Conservation (phyloP, 1,139 yeast genomes). For the Yarrowia galli region DNA sequence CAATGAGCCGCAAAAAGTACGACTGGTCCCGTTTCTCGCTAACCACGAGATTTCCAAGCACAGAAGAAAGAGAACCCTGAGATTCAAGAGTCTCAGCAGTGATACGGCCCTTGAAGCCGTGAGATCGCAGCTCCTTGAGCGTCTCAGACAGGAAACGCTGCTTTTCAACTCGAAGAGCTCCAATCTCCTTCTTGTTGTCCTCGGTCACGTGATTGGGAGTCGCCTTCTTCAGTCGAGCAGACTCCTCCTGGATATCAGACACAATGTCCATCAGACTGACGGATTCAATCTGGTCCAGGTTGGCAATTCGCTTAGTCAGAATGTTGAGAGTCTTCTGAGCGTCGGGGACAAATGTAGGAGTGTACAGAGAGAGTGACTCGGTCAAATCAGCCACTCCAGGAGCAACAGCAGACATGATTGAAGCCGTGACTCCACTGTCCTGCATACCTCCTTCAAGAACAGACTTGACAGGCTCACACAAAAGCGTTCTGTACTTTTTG, state of each 20-base stretch:
- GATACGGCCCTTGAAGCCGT: constrained; percentile 75
- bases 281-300: constrained; percentile 44
- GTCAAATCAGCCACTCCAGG: constrained; percentile 42
- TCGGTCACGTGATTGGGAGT: constrained; percentile 78
- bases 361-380: constrained; percentile 19
- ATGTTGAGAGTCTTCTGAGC: constrained; percentile 52
- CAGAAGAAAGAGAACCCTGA: constrained; percentile 5
- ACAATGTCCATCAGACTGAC: constrained; percentile 63
- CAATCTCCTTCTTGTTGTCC: constrained; percentile 74
- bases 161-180: constrained; percentile 81
- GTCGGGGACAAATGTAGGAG: constrained; percentile 40
- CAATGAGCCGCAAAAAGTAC: constrained; percentile 74
- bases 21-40: constrained; percentile 60
- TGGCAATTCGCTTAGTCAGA: constrained; percentile 51
- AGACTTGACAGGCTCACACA: constrained; percentile 61
- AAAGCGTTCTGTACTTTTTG: constrained; percentile 75
- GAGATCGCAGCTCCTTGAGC: constrained; percentile 70
- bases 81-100: constrained; percentile 9
- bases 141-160: constrained; percentile 78
- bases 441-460: constrained; percentile 70
- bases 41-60: constrained; percentile 59
- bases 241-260: constrained; percentile 60
- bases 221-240: constrained; percentile 70
- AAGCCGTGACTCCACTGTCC: constrained; percentile 41
- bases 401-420: constrained; percentile 39